Percentiles rank a stretch among this genome's conserved stretches.
phyloP scores from a whole-genome alignment of 202 grass and related monocot species.

The Eragrostis tef region DNA sequence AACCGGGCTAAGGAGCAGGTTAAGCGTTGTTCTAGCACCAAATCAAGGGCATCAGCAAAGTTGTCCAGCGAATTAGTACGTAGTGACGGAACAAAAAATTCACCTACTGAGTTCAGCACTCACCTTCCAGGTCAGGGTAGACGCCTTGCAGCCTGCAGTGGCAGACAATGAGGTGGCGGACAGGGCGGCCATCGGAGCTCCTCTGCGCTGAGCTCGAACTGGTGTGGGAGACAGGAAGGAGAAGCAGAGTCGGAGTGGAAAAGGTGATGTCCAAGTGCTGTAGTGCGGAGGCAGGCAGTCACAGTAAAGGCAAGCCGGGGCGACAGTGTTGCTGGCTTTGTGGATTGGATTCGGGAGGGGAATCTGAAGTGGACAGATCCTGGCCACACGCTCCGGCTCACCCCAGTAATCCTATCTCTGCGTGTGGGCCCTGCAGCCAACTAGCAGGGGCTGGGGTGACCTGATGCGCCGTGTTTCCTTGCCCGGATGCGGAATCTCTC shows the following conservation, averaged over 20 bases:
- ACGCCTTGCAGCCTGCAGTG: constrained; percentile 38
- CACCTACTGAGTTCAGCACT: not conserved
- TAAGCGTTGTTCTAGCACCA: not conserved
- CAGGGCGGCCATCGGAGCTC: constrained; percentile 55
- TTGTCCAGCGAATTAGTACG: not conserved
- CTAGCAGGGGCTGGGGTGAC: not conserved
- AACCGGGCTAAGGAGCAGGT: not conserved
- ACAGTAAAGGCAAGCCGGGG: not conserved
- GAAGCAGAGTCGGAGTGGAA: not conserved
- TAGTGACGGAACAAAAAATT: no score
- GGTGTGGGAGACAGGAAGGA: not conserved
- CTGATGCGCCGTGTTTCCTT: not conserved
- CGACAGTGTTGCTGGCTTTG: not conserved
- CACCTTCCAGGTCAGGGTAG: constrained; percentile 39
- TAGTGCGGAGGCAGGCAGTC: constrained; percentile 3
- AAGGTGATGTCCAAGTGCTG: not conserved
- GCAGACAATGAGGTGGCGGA: constrained; percentile 46
- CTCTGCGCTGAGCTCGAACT: not conserved
- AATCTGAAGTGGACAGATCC: constrained; percentile 36
- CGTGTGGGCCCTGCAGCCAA: constrained; percentile 3
- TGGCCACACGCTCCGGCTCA: constrained; percentile 43
- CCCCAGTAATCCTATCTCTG: constrained; percentile 9
- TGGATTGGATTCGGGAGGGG: constrained; percentile 40
- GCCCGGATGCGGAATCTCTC: no score
- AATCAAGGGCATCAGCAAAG: not conserved